phyloP scores from a whole-genome alignment of 2,329 filamentous ascomycete species.

The Grosmannia huntii region DNA sequence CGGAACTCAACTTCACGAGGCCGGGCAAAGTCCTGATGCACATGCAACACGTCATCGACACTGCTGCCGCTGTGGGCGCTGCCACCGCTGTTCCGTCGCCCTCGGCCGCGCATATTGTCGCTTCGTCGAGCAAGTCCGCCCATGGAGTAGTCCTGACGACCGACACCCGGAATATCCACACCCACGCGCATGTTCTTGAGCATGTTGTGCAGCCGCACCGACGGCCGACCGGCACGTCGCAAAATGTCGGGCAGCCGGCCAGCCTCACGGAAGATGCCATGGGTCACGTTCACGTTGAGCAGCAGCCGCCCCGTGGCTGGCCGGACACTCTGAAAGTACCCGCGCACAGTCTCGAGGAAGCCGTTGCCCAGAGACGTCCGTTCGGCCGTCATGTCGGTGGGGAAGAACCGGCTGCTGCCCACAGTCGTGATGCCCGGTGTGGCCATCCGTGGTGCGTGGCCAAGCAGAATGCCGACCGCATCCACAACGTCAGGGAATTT shows the following conservation, averaged over 20 bases:
- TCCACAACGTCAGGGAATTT: slow-evolving; percentile 35
- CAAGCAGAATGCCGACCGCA: slow-evolving; percentile 39
- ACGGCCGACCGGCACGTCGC: slow-evolving; percentile 1
- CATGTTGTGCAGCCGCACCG: slow-evolving; percentile 3
- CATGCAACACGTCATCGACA: neutral
- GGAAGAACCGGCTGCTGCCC: slow-evolving; percentile 37
- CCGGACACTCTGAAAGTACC: slow-evolving; percentile 43
- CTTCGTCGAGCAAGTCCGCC: slow-evolving; percentile 5
- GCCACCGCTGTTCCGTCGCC: neutral
- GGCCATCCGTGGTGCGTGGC: slow-evolving; percentile 26
- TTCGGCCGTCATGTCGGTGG: slow-evolving; percentile 21
- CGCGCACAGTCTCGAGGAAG: slow-evolving; percentile 27
- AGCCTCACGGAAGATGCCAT: slow-evolving; percentile 35
- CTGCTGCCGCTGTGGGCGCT: neutral
- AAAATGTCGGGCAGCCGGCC: slow-evolving; percentile 24
- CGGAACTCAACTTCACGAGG: neutral
- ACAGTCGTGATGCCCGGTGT: slow-evolving; percentile 24
- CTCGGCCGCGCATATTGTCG: slow-evolving; percentile 2
- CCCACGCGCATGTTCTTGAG: slow-evolving; percentile 14
- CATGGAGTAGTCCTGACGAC: slow-evolving; percentile 19
- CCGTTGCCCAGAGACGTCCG: slow-evolving; percentile 14
- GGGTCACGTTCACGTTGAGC: slow-evolving; percentile 41
- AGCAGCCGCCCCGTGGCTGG: slow-evolving; percentile 40
- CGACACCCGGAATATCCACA: slow-evolving; percentile 19
- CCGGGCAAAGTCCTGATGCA: neutral